Evolutionary conservation across 306 rosid species (phyloP), one percentile per base, ranked within the genome.

Genomic region (Glycyrrhiza uralensis): DNA sequence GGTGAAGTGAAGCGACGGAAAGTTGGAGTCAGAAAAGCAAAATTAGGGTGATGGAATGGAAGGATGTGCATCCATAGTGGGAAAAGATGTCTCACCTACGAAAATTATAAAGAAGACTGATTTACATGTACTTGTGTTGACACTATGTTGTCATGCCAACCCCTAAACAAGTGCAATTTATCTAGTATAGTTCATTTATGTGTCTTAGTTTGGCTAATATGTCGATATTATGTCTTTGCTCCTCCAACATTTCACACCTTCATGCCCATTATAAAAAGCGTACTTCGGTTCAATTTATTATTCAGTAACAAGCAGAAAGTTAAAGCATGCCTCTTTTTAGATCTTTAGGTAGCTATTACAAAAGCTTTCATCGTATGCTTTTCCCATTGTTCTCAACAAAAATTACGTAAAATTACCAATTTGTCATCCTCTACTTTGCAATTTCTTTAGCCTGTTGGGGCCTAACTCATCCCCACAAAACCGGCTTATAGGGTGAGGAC

Each of bases 101-200:
- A 55, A 42, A 15, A 17, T 4, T 9, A n/a, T n/a, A 1, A 0
- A 4, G 8, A 42, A 59, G 10, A 47, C 5, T 3, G 1, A 19
- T 49, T 23, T 14, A 12, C 6, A 44, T 39, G 63, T 20, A 71
- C 6, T 12, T 18, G 57, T 80, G 93, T 52, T 33, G 76, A 82
- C 85, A 87, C 0, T 0, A 84, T 90, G 96, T 88, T 71, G 96
- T 71, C 96, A 87, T 87, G 11, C 74, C 57, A 79, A 71, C 3
- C 54, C 57, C 20, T 23, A 55, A 35, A 13, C 2, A 22, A 32
- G 39, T 28, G 39, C 18, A 36, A 64, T 63, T 56, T 6, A 39
- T 29, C 56, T 51, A 49, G 1, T 29, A 69, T 68, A 32, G 38
- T 22, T 20, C 42, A 26, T 23, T 4, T 1, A 15, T 7, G 15